These are phyloP conservation scores for Aegilops longissima DNA, from an alignment of 176 grass and related monocot species.

Conservation along the genomic window DNA sequence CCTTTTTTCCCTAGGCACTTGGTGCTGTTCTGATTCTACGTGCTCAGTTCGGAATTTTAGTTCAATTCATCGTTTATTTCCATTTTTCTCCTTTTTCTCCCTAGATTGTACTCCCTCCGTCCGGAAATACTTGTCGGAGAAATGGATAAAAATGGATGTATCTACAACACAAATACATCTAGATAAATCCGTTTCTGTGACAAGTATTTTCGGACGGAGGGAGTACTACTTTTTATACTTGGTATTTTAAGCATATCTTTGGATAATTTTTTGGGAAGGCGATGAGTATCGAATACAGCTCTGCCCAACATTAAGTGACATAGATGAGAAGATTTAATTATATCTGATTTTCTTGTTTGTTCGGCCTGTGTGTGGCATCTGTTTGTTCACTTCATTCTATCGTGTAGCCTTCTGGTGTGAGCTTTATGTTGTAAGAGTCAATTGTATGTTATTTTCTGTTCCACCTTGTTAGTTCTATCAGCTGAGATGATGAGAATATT, in stretches of 20 bases:
- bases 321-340: background rate
- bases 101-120: background rate
- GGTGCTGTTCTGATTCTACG: background rate
- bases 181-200: too few species aligned
- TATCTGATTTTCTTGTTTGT: background rate
- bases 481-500: background rate
- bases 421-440: background rate
- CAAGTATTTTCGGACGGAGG: too few species aligned
- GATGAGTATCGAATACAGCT: background rate
- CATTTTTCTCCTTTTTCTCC: background rate
- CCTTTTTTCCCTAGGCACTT: background rate
- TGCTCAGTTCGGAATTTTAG: conserved; percentile 3
- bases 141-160: too few species aligned
- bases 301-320: background rate
- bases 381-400: background rate
- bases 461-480: background rate
- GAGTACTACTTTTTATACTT: background rate
- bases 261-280: background rate
- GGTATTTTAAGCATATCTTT: conserved; percentile 13
- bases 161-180: too few species aligned
- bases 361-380: background rate
- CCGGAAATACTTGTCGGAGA: too few species aligned
- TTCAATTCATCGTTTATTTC: background rate
- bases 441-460: background rate
- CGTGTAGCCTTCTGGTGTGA: background rate